phyloP scores from a whole-genome alignment of 495 filamentous ascomycete species.

The Xylaria sp. region DNA sequence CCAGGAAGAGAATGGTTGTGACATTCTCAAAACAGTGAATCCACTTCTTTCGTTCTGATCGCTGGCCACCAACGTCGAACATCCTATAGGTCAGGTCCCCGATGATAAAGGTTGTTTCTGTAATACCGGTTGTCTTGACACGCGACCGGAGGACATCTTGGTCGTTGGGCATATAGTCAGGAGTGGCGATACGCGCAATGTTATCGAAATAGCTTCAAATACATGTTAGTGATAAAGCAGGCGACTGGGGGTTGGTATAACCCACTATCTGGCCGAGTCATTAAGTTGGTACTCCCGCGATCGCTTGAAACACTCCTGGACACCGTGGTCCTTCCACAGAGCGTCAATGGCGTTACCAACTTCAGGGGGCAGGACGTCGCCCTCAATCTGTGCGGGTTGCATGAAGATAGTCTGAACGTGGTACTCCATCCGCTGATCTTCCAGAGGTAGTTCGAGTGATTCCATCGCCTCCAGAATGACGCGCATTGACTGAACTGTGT shows the following conservation, averaged over 20 bases:
- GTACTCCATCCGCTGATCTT: constrained; percentile 87
- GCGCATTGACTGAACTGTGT: constrained; percentile 95
- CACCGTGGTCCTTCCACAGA: constrained; percentile 92
- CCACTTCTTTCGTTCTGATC: constrained; percentile 99
- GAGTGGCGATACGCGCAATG: constrained; percentile 87
- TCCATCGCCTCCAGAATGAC: constrained; percentile 98
- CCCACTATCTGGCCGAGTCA: constrained; percentile 98
- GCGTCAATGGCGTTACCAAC: constrained; percentile 92
- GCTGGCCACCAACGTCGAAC: constrained; percentile 99
- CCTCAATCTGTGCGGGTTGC: constrained; percentile 94
- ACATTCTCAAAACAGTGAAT: constrained; percentile 99
- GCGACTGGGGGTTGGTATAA: constrained; percentile 29
- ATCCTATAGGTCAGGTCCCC: constrained; percentile 98
- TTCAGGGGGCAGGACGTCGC: constrained; percentile 91
- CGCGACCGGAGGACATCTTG: constrained; percentile 97
- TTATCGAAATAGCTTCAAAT: constrained; percentile 89
- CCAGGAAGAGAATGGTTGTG: constrained; percentile 96
- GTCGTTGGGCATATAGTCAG: constrained; percentile 95
- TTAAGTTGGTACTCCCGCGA: constrained; percentile 97
- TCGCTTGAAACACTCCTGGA: constrained; percentile 93
- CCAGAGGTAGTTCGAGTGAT: constrained; percentile 85
- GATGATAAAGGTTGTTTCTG: constrained; percentile 97
- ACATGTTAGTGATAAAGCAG: constrained; percentile 43
- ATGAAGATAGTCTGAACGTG: constrained; percentile 96
- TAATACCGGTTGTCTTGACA: constrained; percentile 99